Evolutionary conservation across 148 eudicot species (phyloP).

Genomic region (Silene uniflora): DNA sequence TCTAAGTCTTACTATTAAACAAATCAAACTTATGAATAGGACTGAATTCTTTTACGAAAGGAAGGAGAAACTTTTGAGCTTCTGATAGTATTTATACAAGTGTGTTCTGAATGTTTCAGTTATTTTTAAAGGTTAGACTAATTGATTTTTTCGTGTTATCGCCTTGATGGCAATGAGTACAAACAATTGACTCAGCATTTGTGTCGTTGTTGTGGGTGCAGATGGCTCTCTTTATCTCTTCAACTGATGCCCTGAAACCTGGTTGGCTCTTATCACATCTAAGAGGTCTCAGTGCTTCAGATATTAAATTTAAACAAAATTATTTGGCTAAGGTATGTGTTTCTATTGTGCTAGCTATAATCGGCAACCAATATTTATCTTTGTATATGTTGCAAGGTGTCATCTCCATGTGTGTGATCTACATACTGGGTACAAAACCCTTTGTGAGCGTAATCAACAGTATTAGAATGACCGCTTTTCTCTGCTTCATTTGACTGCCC

Average conservation of each 20-base stretch:
- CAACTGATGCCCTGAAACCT: conserved; percentile 76
- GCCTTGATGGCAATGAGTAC: not conserved
- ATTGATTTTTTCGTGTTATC: not conserved
- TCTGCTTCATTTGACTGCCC: not conserved
- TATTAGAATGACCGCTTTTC: not conserved
- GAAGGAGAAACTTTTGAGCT: not conserved
- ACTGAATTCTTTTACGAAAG: too few species aligned
- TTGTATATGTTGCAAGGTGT: not conserved
- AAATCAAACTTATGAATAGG: not conserved
- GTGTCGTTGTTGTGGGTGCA: conserved; percentile 28
- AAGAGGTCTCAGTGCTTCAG: conserved; percentile 47
- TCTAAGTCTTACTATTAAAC: not conserved
- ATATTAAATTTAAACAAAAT: conserved; percentile 56
- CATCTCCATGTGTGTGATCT: not conserved
- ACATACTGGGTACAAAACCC: not conserved
- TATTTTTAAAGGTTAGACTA: not conserved
- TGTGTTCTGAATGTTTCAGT: not conserved
- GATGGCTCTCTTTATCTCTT: conserved; percentile 89
- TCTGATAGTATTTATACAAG: not conserved
- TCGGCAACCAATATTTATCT: not conserved
- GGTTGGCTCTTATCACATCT: conserved; percentile 78
- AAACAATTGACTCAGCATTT: conserved; percentile 8
- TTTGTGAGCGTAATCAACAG: not conserved
- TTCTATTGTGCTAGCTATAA: not conserved
- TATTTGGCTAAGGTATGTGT: conserved; percentile 77